phyloP scores from a whole-genome alignment of 2,329 filamentous ascomycete species.

The Pseudocercospora cruenta region DNA sequence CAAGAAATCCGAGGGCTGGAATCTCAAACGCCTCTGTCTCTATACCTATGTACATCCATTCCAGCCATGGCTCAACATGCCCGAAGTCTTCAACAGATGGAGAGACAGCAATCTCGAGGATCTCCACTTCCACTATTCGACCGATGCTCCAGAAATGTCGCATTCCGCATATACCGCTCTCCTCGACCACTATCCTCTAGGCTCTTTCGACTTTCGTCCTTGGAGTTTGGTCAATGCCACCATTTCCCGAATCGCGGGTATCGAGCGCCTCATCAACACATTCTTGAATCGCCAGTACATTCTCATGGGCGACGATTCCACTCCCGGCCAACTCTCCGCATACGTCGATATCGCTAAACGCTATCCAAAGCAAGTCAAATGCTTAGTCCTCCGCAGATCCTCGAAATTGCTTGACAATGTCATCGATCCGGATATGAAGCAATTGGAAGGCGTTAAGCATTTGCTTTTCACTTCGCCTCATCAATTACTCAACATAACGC shows the following conservation, averaged over 20 bases:
- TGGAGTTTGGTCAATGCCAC: conserved; percentile 22
- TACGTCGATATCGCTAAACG: conserved; percentile 24
- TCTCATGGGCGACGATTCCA: conserved; percentile 33
- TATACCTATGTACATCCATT: conserved; percentile 25
- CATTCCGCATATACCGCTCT: conserved; percentile 22
- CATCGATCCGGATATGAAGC: conserved; percentile 1
- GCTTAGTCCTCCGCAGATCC: conserved; percentile 31
- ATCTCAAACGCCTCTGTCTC: conserved; percentile 26
- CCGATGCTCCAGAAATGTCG: conserved; percentile 28
- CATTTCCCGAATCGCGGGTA: conserved; percentile 19
- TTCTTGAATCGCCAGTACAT: conserved; percentile 31
- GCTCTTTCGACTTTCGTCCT: conserved; percentile 32
- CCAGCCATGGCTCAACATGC: conserved; percentile 30
- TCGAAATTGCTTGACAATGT: not conserved
- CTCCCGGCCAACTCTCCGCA: conserved; percentile 18
- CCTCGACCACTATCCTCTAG: conserved; percentile 27
- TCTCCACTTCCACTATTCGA: conserved; percentile 34
- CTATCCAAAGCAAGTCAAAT: conserved; percentile 29
- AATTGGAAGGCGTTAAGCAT: not conserved
- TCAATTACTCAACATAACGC: not conserved
- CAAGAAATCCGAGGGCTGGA: conserved; percentile 32
- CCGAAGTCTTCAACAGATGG: conserved; percentile 21
- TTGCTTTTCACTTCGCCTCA: not conserved
- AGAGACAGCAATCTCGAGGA: conserved; percentile 3
- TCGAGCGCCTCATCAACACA: conserved; percentile 27